A percentile compares a stretch with the other conserved stretches of the same genome.
Evolutionary conservation across 2,329 filamentous ascomycete genomes (phyloP).

Genomic region (Trichoderma arundinaceum): DNA sequence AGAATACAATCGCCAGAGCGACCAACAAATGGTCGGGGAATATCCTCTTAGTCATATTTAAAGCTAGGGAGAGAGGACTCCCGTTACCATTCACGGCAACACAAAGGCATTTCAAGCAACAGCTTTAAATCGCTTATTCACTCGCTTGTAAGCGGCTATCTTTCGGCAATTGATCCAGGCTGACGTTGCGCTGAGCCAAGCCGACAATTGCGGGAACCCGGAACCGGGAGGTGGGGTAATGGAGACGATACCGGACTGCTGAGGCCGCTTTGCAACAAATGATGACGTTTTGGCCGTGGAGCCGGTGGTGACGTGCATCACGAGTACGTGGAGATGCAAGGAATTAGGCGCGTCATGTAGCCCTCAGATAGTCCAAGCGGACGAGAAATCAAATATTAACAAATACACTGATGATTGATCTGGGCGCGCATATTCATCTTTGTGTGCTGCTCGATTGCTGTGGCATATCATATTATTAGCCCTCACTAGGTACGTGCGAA

Average conservation of each 20-base stretch:
- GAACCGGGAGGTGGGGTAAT: constrained; percentile 20
- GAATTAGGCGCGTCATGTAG: neutral
- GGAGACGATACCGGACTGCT: neutral
- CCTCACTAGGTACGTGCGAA: neutral
- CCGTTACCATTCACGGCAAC: too few relatives aligned
- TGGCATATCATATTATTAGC: neutral
- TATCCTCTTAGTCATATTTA: too few relatives aligned
- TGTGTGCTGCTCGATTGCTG: neutral
- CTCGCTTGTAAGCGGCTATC: neutral
- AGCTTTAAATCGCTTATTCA: neutral
- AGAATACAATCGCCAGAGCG: too few relatives aligned
- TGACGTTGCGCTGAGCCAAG: neutral
- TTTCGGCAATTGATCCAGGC: neutral
- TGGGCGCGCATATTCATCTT: too few relatives aligned
- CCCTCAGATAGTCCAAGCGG: neutral
- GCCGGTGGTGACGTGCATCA: neutral
- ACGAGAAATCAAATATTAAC: neutral
- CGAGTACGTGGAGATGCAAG: neutral
- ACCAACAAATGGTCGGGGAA: too few relatives aligned
- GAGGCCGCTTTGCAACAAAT: neutral
- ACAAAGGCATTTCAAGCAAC: neutral
- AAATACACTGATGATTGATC: neutral
- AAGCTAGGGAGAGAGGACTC: too few relatives aligned
- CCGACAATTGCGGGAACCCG: constrained; percentile 7
- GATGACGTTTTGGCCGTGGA: constrained; percentile 3